Evolutionary conservation across 2,329 filamentous ascomycete genomes (phyloP), one percentile per base, ranked within the genome.

Genomic region (Coniochaeta ligniaria): DNA sequence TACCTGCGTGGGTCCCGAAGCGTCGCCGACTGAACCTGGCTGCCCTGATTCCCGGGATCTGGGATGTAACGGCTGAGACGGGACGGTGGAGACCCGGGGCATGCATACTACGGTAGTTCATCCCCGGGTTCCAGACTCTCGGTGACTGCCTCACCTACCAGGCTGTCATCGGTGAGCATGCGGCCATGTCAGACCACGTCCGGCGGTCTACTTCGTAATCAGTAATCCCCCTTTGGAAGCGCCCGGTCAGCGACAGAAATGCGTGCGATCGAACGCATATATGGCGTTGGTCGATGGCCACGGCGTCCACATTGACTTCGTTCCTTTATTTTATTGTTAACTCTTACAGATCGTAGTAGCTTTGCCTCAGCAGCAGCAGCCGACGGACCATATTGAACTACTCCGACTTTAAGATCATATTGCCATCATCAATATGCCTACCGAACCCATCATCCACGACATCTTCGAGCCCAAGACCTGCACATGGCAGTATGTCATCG

Each of bases 401-500:
- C 3, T 43, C 17, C 41, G 41, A 47, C 4, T 9, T 9, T 12
- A 22, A 47, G n/a, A 20, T 3, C 43, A 6, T 17, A 38, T 36
- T 36, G 22, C 38, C 28, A 45, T n/a, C 22, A 36, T 59, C 43
- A 33, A 12, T 12, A 59, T 59, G 57, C 24, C 54, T 24, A 11
- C 6, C 38, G 61, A 75, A 54, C 71, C 75, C 6, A 65, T 65
- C 3, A 62, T 75, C 4, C 73, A 75, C 60, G 33, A 68, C 4
- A 47, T 74, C 2, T 76, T 75, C 36, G 72, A 74, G 45, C 58
- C 65, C 9, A 63, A 65, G 11, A 75, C 83, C 0, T 75, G 73
- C 4, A 82, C 81, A 24, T 85, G 80, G 80, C 83, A 85, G 66
- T 84, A 83, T 62, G 64, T 86, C 0, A 78, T 86, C 1, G 79